Evolutionary conservation across 257 asterid genomes (phyloP).

Genomic region (Fraxinus quadrangulata): DNA sequence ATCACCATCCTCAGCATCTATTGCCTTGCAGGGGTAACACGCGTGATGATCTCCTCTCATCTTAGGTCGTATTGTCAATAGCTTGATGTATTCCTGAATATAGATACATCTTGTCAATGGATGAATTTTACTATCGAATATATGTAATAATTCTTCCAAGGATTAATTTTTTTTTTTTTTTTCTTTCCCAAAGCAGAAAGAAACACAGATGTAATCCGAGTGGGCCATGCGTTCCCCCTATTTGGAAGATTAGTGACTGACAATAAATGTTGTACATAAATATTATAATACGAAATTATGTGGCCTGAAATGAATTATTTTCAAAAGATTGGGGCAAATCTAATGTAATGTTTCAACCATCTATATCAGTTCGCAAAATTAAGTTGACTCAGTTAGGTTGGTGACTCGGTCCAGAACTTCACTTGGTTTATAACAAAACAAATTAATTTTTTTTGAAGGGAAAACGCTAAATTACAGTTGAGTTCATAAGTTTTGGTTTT

Average conservation of each 20-base stretch:
- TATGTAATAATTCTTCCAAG: neutral
- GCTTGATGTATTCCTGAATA: constrained; percentile 47
- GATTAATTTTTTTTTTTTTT: neutral
- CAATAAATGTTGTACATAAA: no score
- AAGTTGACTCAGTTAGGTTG: no score
- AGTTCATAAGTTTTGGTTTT: neutral
- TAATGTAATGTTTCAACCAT: no score
- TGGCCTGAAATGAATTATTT: neutral
- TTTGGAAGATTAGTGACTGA: no score
- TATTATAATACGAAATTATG: no score
- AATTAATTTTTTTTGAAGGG: no score
- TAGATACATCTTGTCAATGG: neutral
- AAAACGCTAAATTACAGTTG: no score
- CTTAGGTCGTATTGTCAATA: constrained; percentile 28
- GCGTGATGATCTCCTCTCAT: constrained; percentile 30
- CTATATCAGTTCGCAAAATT: no score
- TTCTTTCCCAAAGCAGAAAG: neutral
- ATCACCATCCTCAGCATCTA: constrained; percentile 34
- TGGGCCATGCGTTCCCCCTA: neutral
- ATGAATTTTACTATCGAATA: neutral
- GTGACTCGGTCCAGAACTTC: no score
- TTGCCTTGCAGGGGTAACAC: constrained; percentile 32
- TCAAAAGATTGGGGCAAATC: neutral
- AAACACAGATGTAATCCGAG: neutral
- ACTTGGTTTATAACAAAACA: no score